Base-by-base conservation (phyloP, 192 early-diverging fungal genomes). In the Backusella westeae region DNA sequence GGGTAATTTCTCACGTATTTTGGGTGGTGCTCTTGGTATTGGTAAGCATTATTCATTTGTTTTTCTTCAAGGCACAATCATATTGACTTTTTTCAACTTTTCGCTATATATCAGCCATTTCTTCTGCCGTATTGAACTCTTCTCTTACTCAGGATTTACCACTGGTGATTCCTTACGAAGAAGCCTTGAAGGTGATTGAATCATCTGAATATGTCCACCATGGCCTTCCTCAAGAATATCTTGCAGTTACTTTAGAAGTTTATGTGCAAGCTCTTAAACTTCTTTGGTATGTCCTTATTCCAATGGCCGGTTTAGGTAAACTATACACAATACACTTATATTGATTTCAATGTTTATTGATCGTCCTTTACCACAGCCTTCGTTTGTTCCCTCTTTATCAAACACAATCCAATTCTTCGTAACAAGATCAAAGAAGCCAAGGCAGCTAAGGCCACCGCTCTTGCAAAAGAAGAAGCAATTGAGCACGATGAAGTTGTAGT, bases 11-110 rank as follows among this genome's bases (percentile, higher is more conserved):
- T 59, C 73, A 21, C 72, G 78, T 36, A 76, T 83, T 19, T 52
- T 83, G 15, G 80, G 80, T 74, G 80, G 80, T 53, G 80, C 80
- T 42, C 67, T 81, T 26, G 80, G 80, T 29, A 68, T 81, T 34
- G 80, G 67, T 75, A 75, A 68, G 12, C 29, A 49, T 10, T 41
- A 49, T 49, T 49, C 21, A 59, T 53, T 53, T 59, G 1, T 4
- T 41, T 23, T 32, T 29, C 21, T 29, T 63, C 23, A 63, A 49
- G 17, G 19, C 19, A 49, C 6, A n/a, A 7, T 49, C 6, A 19
- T 49, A 49, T 49, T 49, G 0, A 49, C 15, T 15, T 34, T 32
- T 70, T 38, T 56, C 49, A 23, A 65, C 46, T 69, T 41, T 21
- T 41, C 21, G 9, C 14, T 23, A 39, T 39, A 29, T 26, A 39